Conservation (phyloP, 257 asterid genomes). For the Forsythia suspensa region DNA sequence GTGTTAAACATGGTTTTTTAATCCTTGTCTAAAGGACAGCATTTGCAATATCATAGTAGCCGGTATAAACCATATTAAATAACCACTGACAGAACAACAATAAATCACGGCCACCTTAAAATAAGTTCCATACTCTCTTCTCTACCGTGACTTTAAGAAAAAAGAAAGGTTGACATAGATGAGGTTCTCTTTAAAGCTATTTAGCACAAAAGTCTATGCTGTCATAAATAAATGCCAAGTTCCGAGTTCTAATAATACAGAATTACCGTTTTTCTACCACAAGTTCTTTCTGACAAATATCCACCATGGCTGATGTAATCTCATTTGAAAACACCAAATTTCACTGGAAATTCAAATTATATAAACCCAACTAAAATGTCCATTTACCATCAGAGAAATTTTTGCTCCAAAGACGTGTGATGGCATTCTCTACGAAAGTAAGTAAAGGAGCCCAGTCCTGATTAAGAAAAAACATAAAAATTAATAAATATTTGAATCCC, state of each 20-base stretch:
- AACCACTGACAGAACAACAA: not conserved
- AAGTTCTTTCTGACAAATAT: not conserved
- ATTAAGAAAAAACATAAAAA: constrained; percentile 26
- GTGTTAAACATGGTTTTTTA: not conserved
- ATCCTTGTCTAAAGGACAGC: not conserved
- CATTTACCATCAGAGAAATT: constrained; percentile 55
- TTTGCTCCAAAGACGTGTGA: constrained; percentile 62
- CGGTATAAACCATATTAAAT: not conserved
- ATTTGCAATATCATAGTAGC: not conserved
- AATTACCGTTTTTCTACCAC: not conserved
- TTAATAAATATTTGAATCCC: constrained; percentile 20
- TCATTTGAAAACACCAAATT: not conserved
- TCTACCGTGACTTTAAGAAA: not conserved
- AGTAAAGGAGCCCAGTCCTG: constrained; percentile 88
- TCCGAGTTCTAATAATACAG: constrained; percentile 4
- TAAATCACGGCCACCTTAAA: not conserved
- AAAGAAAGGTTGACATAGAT: not conserved
- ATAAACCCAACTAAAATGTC: not conserved
- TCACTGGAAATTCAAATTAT: not conserved
- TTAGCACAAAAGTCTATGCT: not conserved
- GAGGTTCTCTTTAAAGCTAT: constrained; percentile 2
- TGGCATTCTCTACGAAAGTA: constrained; percentile 54
- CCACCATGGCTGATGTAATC: constrained; percentile 12
- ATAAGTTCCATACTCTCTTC: too few relatives aligned
- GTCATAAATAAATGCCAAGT: constrained; percentile 6